Evolutionary conservation across 177 flowering plant species (phyloP), one percentile per base, ranked within the genome.

Genomic region (Telopea speciosissima): DNA sequence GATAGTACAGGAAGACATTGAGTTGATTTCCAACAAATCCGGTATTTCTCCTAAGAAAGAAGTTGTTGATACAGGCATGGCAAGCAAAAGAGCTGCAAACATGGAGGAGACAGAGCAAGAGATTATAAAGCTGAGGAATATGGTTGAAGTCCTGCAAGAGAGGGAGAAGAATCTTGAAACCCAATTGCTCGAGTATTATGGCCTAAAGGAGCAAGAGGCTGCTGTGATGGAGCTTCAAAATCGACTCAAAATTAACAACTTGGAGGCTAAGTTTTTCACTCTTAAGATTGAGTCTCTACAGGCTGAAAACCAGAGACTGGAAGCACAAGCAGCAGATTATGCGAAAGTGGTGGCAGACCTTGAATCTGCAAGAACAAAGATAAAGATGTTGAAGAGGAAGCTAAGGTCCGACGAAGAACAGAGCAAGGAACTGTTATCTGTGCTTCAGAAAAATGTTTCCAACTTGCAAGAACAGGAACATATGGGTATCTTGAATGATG

Each of bases 141-240:
- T 76, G 79, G 85, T 88, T 7, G 71, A 70, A 77, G 72, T 49
- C 60, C 90, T 90, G 23, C 71, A 75, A 65, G 98, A 93, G 75
- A 82, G 90, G 72, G 92, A 85, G 78, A 80, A 77, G 70, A 75
- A 70, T 72, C 85, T 90, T 59, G 91, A 92, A 83, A 74, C 75
- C 3, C 88, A 89, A 54, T 67, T 92, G 77, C 85, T 90, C 5
- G 96, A 90, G 81, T 93, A 83, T 73, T 87, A 87, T 76, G 97
- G 97, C 60, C 89, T 93, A 26, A 87, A 87, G 75, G 97, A 91
- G 77, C 96, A 91, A 74, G 89, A 91, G 77, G 75, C 80, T 5
- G 80, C 86, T 0, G 82, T 87, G 14, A 78, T 82, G 82, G 98
- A 93, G 81, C 88, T 91, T 36, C 86, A 86, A 52, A 93, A 88